Evolutionary conservation across 495 filamentous ascomycete genomes (phyloP).

Genomic region (Wilcoxina mikolae): DNA sequence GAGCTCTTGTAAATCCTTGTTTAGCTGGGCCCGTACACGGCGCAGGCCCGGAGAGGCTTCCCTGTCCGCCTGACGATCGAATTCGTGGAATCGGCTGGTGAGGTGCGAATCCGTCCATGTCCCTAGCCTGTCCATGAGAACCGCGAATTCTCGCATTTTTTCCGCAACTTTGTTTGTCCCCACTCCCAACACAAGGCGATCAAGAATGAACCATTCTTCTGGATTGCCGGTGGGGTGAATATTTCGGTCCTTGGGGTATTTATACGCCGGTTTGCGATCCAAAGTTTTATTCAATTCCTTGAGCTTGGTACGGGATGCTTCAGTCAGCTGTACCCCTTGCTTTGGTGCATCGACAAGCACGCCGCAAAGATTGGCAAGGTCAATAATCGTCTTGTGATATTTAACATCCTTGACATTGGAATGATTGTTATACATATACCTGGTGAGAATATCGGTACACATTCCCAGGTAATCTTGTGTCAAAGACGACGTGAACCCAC

Average conservation of each 20-base stretch:
- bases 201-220: conserved; percentile 46
- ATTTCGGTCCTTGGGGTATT: conserved; percentile 32
- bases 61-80: conserved; percentile 8
- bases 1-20: neutral
- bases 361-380: conserved; percentile 56
- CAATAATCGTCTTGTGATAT: conserved; percentile 39
- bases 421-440: conserved; percentile 43
- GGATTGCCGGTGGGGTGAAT: conserved; percentile 29
- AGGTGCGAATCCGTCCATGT: conserved; percentile 39
- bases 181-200: conserved; percentile 54
- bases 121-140: conserved; percentile 15
- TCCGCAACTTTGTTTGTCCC: conserved; percentile 39
- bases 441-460: conserved; percentile 62
- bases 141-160: conserved; percentile 33
- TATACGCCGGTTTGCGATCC: conserved; percentile 31
- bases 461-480: conserved; percentile 51
- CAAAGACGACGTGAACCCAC: conserved; percentile 29
- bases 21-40: conserved; percentile 13
- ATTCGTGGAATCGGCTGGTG: conserved; percentile 30
- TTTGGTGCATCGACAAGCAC: conserved; percentile 71
- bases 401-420: conserved; percentile 39
- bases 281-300: neutral
- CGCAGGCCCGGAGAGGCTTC: conserved; percentile 13
- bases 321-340: conserved; percentile 40
- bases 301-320: conserved; percentile 39